These are phyloP conservation scores for Candida gorgasii DNA, from an alignment of 805 yeast species.

Conservation along the genomic window DNA sequence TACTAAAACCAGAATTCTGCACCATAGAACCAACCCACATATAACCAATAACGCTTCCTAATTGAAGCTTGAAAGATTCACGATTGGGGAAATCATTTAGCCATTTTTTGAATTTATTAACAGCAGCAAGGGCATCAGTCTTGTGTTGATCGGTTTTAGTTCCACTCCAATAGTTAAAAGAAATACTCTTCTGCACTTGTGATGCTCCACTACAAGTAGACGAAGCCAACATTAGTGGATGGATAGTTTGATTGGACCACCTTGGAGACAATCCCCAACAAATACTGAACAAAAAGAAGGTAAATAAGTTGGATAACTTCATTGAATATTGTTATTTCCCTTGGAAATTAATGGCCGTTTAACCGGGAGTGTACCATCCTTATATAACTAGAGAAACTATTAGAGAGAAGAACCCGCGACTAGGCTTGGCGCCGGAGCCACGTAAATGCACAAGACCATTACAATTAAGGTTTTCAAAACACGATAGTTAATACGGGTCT, in stretches of 20 bases:
- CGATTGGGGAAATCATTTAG: slow-evolving; percentile 10
- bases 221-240: slow-evolving; percentile 1
- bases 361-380: too few species aligned
- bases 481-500: too few species aligned
- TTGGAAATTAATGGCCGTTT: background rate
- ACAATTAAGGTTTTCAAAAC: too few species aligned
- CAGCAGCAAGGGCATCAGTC: slow-evolving; percentile 11
- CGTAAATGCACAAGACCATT: too few species aligned
- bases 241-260: background rate
- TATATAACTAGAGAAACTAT: too few species aligned
- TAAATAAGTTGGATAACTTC: background rate
- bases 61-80: slow-evolving; percentile 9
- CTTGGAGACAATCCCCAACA: slow-evolving; percentile 1
- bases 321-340: background rate
- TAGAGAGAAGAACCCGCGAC: too few species aligned
- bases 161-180: slow-evolving; percentile 14
- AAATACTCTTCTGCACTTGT: slow-evolving; percentile 9
- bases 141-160: slow-evolving; percentile 12
- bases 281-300: background rate
- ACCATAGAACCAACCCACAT: slow-evolving; percentile 19
- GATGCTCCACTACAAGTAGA: slow-evolving; percentile 8
- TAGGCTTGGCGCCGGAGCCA: too few species aligned
- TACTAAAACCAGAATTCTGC: slow-evolving; percentile 15
- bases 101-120: slow-evolving; percentile 10
- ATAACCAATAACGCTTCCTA: slow-evolving; percentile 15